Evolutionary conservation across 2,329 filamentous ascomycete genomes (phyloP), one percentile per base, ranked within the genome.

Genomic region (Pleomassaria siparia): DNA sequence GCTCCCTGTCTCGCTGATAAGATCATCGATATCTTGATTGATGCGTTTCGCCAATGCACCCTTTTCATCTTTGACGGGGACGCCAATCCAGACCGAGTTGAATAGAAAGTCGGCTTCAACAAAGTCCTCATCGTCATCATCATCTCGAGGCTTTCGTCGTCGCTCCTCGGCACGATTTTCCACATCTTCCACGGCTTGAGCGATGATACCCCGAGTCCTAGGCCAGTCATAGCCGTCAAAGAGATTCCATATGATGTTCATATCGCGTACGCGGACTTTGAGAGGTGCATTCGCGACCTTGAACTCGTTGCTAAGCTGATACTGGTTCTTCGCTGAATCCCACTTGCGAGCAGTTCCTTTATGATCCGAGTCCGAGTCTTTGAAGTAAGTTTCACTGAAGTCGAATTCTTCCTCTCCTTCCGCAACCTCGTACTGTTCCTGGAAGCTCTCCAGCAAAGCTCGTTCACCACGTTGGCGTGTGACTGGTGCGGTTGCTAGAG

Each of bases 211-310:
- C 35, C 92, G 82, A 0, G 95, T 99, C 35, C 83, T 81, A 58
- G 86, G 82, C 95, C 95, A 99, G 71, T 99, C 95, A 66, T 96
- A 99, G 1, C 94, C 94, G 74, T 99, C 94, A 69, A 94, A 96
- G 1, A 99, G 76, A 63, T 99, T 95, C 94, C 94, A 99, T 50
- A 97, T 96, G 43, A 96, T 76, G 66, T 97, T 90, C 5, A 96
- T 86, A 63, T 96, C 90, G 21, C 89, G 85, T 13, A 97, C 80
- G 4, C 84, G 84, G 2, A 96, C 78, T 54, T 84, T 85, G 12
- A 99, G 73, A 5, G 92, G 89, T 52, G 86, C 89, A 44, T 78
- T 78, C 30, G 79, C 77, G 8, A 85, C 75, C 51, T 86, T 83
- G 9, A 74, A 69, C 41, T 82, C 77, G 35, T 87, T 85, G 1